Evolutionary conservation across 2,329 filamentous ascomycete species (phyloP), one percentile per base, ranked within the genome.

Genomic region (Parafenestella ontariensis): DNA sequence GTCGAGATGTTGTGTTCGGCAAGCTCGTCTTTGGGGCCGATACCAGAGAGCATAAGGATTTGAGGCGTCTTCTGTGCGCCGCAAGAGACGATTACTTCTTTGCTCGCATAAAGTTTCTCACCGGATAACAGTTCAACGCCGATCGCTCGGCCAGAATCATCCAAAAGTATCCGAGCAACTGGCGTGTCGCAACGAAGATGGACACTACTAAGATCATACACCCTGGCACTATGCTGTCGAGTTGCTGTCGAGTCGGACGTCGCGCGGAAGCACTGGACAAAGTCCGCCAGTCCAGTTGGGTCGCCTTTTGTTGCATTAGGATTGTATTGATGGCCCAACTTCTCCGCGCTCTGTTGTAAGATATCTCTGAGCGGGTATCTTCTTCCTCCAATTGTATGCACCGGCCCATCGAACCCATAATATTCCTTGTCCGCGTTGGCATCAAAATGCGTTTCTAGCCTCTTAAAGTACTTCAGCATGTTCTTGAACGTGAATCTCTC

Each of bases 41-140:
- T 68, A 5, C 76, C 76, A 5, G 73, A 77, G 1, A 78, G 62
- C 63, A 75, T 71, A 59, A 68, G 59, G 1, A 71, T 50, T 49
- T 80, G 77, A 0, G 77, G 78, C 1, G 74, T 77, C 41, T 73
- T 72, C 47, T 77, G 77, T 17, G 63, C 46, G 23, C 62, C 59
- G 2, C 75, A 77, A 0, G 75, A 76, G 1, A 81, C 49, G 18
- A 82, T 77, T 29, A 81, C 72, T 59, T 81, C 78, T 36, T 77
- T 76, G 62, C 60, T 40, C 8, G 54, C 57, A 15, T 17, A 33
- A 3, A 64, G 8, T 37, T 64, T 34, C 21, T 58, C 21, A 3
- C 58, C 42, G 15, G 54, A 49, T 71, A 76, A 0, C 71, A 77
- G 1, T 44, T 64, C 41, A 70, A 77, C 9, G 75, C 61, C 46